Evolutionary conservation across 2,329 filamentous ascomycete species (phyloP), one percentile per base, ranked within the genome.

Genomic region (Westerdykella aurantiaca): DNA sequence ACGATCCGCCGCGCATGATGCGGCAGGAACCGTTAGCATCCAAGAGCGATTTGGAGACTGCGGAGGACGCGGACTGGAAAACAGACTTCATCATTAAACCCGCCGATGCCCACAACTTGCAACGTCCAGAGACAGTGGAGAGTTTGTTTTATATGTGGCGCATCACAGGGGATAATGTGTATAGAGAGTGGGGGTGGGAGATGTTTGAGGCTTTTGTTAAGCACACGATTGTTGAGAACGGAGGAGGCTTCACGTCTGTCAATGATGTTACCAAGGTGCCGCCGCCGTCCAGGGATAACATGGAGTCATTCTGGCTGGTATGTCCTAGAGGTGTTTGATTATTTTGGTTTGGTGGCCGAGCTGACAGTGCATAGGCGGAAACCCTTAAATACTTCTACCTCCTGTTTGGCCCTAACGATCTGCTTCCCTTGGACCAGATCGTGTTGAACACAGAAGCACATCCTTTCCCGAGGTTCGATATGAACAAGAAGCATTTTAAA

Each of bases 251-350:
- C 63, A 88, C 87, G 1, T 90, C 85, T 52, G 74, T 97, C 48
- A 76, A 76, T 14, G 81, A 94, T 61, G 90, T 89, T 21, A 82
- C 84, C 52, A 69, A 70, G 5, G 69, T 93, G 9, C 89, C 90
- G 16, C 81, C 88, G 0, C 67, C 73, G 12, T 72, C 74, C 37
- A 77, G 81, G 47, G 91, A 98, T 68, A 97, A 97, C 57, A 96
- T 98, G 91, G 93, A 98, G 72, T 94, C 88, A 64, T 97, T 97
- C 71, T 98, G 93, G 93, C 79, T 98, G 74, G 85, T 88, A 71
- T 72, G 84, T 70, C 34, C n/a, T 21, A 33, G 38, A 22, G 17
- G 4, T 31, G 38, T 46, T 17, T 6, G 22, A 29, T 38, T 6
- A 38, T 34, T 10, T 31, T 16, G 4, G 4, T 29, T 4, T 21